Evolutionary conservation across 805 yeast genomes (phyloP), one percentile per base, ranked within the genome.

Genomic region (Scheffersomyces amazonensis): DNA sequence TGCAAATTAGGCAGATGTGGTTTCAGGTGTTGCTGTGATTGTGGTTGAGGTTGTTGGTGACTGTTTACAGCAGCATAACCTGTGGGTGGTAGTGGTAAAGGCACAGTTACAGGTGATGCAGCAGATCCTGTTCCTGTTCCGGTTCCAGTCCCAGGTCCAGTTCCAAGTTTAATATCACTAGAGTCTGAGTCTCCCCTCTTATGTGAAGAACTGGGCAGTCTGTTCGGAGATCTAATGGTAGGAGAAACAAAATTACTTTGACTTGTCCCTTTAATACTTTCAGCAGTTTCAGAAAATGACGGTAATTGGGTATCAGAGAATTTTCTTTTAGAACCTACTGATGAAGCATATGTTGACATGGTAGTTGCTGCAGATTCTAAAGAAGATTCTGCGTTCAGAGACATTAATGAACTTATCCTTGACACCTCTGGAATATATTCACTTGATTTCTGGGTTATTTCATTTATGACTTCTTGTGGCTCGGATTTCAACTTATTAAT

Each of bases 221-320:
- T 55, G 19, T 46, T 52, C 4, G 67, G 66, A 3, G 67, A 60
- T 29, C 62, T 49, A 7, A 9, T 20, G 6, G 46, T 37, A 1
- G 66, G 67, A 6, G 67, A 62, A 6, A 48, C 53, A 10, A 52
- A 31, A 20, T 33, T 40, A 34, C 54, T 53, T 16, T 39, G 17
- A 18, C 42, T 41, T 15, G 21, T 49, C 11, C 42, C 37, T 40
- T 49, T 50, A 21, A 49, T 45, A 11, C 47, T 41, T 42, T 51
- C 50, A 11, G 50, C 47, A 1, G 58, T 53, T 35, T 53, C 56
- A 1, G 54, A 43, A 34, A 54, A 55, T 2, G 60, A 55, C 12
- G 60, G 60, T 28, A 52, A 34, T 25, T 52, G 52, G 15, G 53
- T 46, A 32, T 59, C 64, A 16, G 56, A 50, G 22, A 43, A 44